Percentiles rank a stretch among this genome's conserved stretches.
Conservation (phyloP, 768 basidiomycete species). For the Tricholoma terreum region DNA sequence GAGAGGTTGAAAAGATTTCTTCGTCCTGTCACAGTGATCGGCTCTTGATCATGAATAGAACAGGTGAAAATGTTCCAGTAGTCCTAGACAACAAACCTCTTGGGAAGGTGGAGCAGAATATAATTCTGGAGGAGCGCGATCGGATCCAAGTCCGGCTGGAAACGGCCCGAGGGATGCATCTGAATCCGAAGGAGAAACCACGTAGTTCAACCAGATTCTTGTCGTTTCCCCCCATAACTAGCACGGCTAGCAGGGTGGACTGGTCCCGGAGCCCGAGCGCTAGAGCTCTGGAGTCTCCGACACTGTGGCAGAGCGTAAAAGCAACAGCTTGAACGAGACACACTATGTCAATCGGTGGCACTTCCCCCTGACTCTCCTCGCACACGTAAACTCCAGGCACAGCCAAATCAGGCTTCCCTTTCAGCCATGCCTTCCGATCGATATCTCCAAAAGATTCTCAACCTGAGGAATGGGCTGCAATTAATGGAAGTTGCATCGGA, state of each 20-base stretch:
- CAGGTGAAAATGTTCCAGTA: slow-evolving; percentile 32
- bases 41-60: slow-evolving; percentile 1
- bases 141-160: slow-evolving; percentile 26
- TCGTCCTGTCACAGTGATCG: slow-evolving; percentile 23
- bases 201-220: background rate
- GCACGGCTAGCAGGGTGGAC: background rate
- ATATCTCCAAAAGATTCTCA: slow-evolving; percentile 13
- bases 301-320: slow-evolving; percentile 3
- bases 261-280: background rate
- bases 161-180: too few relatives aligned
- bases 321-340: slow-evolving; percentile 20
- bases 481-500: slow-evolving; percentile 39
- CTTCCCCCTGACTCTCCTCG: slow-evolving; percentile 32
- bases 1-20: slow-evolving; percentile 10
- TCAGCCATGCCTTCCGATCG: slow-evolving; percentile 38
- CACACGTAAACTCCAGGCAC: slow-evolving; percentile 29
- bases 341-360: slow-evolving; percentile 28
- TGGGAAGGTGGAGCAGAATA: slow-evolving; percentile 30
- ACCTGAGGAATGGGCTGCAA: slow-evolving; percentile 22
- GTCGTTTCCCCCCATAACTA: slow-evolving; percentile 3
- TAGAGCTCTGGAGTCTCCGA: too few relatives aligned
- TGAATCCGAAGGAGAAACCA: background rate
- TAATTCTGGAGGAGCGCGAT: slow-evolving; percentile 26
- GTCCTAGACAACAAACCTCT: slow-evolving; percentile 42
- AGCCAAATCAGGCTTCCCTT: slow-evolving; percentile 33